phyloP scores from a whole-genome alignment of 2,329 filamentous ascomycete genomes.

The Colletotrichum acutatum region DNA sequence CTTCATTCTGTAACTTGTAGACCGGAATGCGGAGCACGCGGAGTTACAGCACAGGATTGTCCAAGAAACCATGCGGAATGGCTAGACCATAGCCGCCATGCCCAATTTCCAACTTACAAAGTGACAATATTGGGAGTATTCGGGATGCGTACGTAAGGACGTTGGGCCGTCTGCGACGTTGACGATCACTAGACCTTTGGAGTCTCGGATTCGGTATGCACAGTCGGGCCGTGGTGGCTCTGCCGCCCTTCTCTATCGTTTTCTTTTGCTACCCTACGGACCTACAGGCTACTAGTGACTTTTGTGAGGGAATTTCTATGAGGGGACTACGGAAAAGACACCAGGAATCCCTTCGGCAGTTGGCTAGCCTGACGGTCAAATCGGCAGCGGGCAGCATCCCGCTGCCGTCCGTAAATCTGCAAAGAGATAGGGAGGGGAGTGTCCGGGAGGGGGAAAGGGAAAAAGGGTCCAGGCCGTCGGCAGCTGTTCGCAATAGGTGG shows the following conservation, averaged over 20 bases:
- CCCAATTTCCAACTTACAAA: not conserved
- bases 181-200: not conserved
- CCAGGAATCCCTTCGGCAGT: conserved; percentile 5
- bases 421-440: not conserved
- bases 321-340: not conserved
- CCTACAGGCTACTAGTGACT: not conserved
- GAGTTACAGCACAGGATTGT: not conserved
- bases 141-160: not conserved
- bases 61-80: not conserved
- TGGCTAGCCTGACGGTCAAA: conserved; percentile 5
- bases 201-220: conserved; percentile 17
- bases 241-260: not conserved
- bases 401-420: not conserved
- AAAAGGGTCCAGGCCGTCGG: not conserved
- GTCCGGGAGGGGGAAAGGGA: no score
- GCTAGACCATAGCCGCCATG: not conserved
- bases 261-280: not conserved
- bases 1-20: not conserved
- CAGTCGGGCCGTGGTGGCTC: not conserved
- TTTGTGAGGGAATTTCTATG: not conserved
- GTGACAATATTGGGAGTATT: not conserved
- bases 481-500: conserved; percentile 3
- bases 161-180: not conserved
- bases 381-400: not conserved
- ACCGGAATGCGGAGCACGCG: conserved; percentile 5